Conservation (phyloP, 371 early-diverging fungal genomes). For the Mortierella polycephala region DNA sequence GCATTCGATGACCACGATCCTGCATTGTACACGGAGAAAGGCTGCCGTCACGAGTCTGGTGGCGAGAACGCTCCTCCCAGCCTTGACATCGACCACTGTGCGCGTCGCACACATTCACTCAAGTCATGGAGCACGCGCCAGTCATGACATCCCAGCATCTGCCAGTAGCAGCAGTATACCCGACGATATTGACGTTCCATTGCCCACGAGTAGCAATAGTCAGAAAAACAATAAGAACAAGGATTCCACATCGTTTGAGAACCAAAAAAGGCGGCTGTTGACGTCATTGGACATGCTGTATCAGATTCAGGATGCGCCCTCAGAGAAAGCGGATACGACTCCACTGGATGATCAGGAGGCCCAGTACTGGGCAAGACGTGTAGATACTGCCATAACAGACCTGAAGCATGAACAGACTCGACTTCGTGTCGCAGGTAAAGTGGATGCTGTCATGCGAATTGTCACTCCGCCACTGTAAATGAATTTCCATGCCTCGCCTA, state of each 20-base stretch:
- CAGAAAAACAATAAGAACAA: not conserved
- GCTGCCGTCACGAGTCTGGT: not conserved
- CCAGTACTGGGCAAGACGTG: slow-evolving; percentile 50
- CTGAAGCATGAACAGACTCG: slow-evolving; percentile 34
- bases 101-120: slow-evolving; percentile 15
- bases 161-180: slow-evolving; percentile 22
- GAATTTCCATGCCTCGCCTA: not conserved
- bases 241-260: slow-evolving; percentile 15
- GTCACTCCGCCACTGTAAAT: not conserved
- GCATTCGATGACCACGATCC: slow-evolving; percentile 12
- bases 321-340: slow-evolving; percentile 31
- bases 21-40: slow-evolving; percentile 30
- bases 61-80: slow-evolving; percentile 11
- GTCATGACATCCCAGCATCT: not conserved
- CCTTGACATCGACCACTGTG: slow-evolving; percentile 11
- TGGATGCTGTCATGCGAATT: not conserved
- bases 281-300: slow-evolving; percentile 48
- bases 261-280: slow-evolving; percentile 37
- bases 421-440: slow-evolving; percentile 42
- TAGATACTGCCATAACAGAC: slow-evolving; percentile 39
- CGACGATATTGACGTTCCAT: slow-evolving; percentile 29
- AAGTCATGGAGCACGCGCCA: slow-evolving; percentile 3
- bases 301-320: slow-evolving; percentile 50
- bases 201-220: slow-evolving; percentile 7
- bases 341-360: slow-evolving; percentile 45